Evolutionary conservation across 495 filamentous ascomycete species (phyloP).

Genomic region (Neurospora sp.): DNA sequence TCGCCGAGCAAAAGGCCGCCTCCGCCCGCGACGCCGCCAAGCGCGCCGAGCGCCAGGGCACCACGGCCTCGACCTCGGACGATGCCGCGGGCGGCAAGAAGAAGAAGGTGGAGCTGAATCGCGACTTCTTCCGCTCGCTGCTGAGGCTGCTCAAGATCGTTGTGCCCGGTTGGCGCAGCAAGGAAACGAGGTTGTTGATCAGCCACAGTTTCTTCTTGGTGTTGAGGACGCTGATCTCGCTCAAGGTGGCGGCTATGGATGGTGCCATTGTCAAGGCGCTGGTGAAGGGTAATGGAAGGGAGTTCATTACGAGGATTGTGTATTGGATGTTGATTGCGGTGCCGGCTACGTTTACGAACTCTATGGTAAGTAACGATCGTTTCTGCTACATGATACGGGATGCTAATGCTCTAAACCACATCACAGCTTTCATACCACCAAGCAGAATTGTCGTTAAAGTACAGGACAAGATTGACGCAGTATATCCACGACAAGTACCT

Average conservation of each 20-base stretch:
- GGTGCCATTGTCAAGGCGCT: slow-evolving; percentile 82
- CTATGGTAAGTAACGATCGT: slow-evolving; percentile 59
- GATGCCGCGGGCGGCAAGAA: slow-evolving; percentile 34
- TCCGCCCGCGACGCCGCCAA: slow-evolving; percentile 58
- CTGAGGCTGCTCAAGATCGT: slow-evolving; percentile 74
- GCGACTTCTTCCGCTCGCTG: slow-evolving; percentile 87
- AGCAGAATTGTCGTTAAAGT: slow-evolving; percentile 84
- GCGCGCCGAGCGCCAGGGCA: slow-evolving; percentile 46
- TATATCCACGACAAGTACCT: slow-evolving; percentile 91
- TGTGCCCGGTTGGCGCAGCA: slow-evolving; percentile 79
- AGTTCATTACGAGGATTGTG: slow-evolving; percentile 78
- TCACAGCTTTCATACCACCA: slow-evolving; percentile 88
- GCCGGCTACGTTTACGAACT: slow-evolving; percentile 98
- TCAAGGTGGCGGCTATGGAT: slow-evolving; percentile 95
- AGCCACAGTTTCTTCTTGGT: slow-evolving; percentile 80
- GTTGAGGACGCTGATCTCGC: slow-evolving; percentile 75
- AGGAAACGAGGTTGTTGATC: slow-evolving; percentile 73
- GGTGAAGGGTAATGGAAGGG: slow-evolving; percentile 81
- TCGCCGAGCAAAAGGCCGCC: slow-evolving; percentile 86
- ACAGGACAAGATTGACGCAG: slow-evolving; percentile 82
- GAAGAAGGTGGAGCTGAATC: slow-evolving; percentile 87
- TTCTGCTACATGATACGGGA: background rate
- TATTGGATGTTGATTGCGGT: slow-evolving; percentile 99
- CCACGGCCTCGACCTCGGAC: slow-evolving; percentile 31
- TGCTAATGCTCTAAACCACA: background rate